A percentile compares a stretch with the other conserved stretches of the same genome.
phyloP scores from a whole-genome alignment of 163 green algal genomes.

The Chlamydomonas reinhardtii region DNA sequence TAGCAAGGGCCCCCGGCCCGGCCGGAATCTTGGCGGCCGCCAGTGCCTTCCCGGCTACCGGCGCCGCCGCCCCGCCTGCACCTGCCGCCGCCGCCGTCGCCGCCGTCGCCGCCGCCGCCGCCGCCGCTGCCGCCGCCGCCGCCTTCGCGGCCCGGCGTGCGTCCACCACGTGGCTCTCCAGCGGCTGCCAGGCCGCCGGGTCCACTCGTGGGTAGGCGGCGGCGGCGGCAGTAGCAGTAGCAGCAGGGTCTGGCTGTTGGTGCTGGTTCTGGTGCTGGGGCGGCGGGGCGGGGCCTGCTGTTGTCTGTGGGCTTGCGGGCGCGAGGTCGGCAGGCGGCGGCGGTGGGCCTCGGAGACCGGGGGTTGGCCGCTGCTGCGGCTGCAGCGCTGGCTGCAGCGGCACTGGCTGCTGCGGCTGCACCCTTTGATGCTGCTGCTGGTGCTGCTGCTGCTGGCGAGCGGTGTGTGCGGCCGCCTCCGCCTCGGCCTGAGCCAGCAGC shows the following conservation, averaged over 20 bases:
- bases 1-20: too few species aligned
- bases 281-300: not conserved
- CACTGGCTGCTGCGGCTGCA: slow-evolving; percentile 4
- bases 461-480: slow-evolving; percentile 22
- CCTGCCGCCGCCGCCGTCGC: too few species aligned
- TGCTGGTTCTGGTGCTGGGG: not conserved
- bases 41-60: too few species aligned
- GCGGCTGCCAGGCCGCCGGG: not conserved
- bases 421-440: not conserved
- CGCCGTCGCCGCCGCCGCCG: not conserved
- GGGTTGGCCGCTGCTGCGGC: not conserved
- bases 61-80: too few species aligned
- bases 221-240: not conserved
- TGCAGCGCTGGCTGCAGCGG: not conserved
- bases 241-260: not conserved
- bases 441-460: not conserved
- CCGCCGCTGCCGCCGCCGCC: not conserved
- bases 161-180: slow-evolving; percentile 15
- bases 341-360: too few species aligned
- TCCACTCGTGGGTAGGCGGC: not conserved
- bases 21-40: too few species aligned
- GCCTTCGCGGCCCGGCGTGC: not conserved
- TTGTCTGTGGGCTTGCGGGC: not conserved
- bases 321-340: not conserved
- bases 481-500: slow-evolving; percentile 13